These are phyloP conservation scores for Thymus mandschuricus DNA, from an alignment of 257 asterid species.

Conservation along the genomic window DNA sequence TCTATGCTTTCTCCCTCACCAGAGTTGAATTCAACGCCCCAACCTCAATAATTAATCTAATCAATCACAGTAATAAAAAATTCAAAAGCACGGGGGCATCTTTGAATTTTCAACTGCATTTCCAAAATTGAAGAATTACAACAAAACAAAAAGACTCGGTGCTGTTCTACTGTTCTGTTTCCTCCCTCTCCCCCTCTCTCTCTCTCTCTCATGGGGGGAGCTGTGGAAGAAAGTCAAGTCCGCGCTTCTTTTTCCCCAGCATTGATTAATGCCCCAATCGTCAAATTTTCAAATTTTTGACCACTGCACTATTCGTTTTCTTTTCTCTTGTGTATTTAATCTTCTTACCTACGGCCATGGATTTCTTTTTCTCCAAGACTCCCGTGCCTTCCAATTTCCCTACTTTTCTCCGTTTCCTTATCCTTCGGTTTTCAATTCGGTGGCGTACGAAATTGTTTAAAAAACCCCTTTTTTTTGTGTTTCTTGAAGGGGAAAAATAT, in stretches of 20 bases:
- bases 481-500: not conserved
- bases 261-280: conserved; percentile 27
- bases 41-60: not conserved
- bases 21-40: conserved; percentile 38
- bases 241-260: conserved; percentile 28
- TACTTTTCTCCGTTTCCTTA: not conserved
- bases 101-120: conserved; percentile 47
- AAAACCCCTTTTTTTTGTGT: not conserved
- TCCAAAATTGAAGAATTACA: not conserved
- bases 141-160: not conserved
- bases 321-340: conserved; percentile 11
- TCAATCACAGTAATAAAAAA: not conserved
- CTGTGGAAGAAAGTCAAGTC: conserved; percentile 55
- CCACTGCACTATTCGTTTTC: conserved; percentile 4
- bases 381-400: conserved; percentile 24
- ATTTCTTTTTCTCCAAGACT: conserved; percentile 40
- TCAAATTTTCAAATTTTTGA: conserved; percentile 35
- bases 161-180: not conserved
- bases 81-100: conserved; percentile 30
- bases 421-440: conserved; percentile 1
- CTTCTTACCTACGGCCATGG: conserved; percentile 12
- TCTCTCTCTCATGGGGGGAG: conserved; percentile 23
- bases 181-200: not conserved
- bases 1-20: conserved; percentile 20
- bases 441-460: not conserved